phyloP scores from a whole-genome alignment of 2,329 filamentous ascomycete species.

The Ceratocystiopsis brevicomis region DNA sequence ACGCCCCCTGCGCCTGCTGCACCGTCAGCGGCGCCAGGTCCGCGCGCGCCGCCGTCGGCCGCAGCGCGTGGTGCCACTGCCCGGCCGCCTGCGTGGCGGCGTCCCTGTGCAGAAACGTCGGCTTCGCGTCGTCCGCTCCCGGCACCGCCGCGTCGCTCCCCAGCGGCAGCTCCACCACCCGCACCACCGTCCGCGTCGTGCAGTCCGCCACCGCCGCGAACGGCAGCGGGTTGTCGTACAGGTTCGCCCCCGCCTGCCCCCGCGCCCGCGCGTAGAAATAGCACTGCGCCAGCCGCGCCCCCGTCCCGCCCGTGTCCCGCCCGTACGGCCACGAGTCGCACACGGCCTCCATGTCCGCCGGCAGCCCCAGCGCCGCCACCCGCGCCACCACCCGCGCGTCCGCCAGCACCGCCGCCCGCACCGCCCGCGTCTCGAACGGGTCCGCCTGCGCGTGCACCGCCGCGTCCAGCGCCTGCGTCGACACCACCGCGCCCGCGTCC shows the following conservation, averaged over 20 bases:
- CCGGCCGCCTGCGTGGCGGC: constrained; percentile 20
- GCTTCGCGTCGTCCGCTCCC: constrained; percentile 18
- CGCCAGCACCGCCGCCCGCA: constrained; percentile 13
- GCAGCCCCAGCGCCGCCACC: constrained; percentile 23
- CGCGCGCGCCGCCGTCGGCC: not conserved
- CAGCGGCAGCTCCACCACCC: constrained; percentile 26
- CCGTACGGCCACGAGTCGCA: constrained; percentile 36
- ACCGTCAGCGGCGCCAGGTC: constrained; percentile 1
- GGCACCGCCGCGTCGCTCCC: constrained; percentile 11
- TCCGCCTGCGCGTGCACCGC: constrained; percentile 11
- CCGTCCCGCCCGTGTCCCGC: not conserved
- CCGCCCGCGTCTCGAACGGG: constrained; percentile 18
- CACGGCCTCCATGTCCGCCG: constrained; percentile 23
- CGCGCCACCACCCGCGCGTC: constrained; percentile 19
- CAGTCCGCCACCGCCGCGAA: constrained; percentile 31
- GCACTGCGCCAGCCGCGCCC: constrained; percentile 2
- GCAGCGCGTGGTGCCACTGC: constrained; percentile 15
- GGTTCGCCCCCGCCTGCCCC: constrained; percentile 26
- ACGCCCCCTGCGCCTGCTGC: constrained; percentile 7
- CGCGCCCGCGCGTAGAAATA: constrained; percentile 2
- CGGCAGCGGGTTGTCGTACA: constrained; percentile 37
- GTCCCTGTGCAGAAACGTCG: constrained; percentile 20
- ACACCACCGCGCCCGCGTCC: constrained; percentile 5
- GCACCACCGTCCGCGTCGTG: constrained; percentile 23
- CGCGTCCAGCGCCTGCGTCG: constrained; percentile 10